Percentiles rank a stretch among this genome's conserved stretches.
Evolutionary conservation across 768 basidiomycete species (phyloP).

Genomic region (Tephrocybe sp.): DNA sequence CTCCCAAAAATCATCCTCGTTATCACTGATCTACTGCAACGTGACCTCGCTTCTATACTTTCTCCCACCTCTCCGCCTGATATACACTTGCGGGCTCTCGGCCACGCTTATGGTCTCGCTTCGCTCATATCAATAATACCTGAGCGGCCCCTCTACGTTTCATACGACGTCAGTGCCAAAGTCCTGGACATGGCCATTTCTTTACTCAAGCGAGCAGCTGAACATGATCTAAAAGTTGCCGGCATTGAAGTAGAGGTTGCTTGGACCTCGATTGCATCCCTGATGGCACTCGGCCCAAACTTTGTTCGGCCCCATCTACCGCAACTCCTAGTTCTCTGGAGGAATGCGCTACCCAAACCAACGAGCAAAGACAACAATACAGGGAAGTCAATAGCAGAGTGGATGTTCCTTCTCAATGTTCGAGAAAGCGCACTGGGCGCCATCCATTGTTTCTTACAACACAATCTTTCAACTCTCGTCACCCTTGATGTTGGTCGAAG

Average conservation of each 20-base stretch:
- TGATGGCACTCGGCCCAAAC: conserved; percentile 91
- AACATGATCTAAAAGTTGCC: conserved; percentile 83
- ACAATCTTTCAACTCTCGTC: conserved; percentile 72
- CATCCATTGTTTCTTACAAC: conserved; percentile 80
- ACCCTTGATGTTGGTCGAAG: conserved; percentile 91
- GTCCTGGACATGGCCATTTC: conserved; percentile 89
- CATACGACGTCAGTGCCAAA: conserved; percentile 88
- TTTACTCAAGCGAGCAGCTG: conserved; percentile 86
- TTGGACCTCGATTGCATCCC: conserved; percentile 87
- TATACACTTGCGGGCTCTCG: conserved; percentile 67
- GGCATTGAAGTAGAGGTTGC: conserved; percentile 88
- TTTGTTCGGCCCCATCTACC: conserved; percentile 93
- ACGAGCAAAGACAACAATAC: conserved; percentile 79
- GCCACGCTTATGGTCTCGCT: conserved; percentile 88
- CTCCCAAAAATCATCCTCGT: conserved; percentile 76
- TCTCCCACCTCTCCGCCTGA: conserved; percentile 74
- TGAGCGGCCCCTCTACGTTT: conserved; percentile 87
- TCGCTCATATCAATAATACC: conserved; percentile 85
- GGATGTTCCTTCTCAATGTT: conserved; percentile 89
- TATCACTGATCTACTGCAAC: conserved; percentile 79
- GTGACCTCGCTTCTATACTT: conserved; percentile 72
- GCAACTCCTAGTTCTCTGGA: conserved; percentile 93
- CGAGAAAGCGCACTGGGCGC: conserved; percentile 89
- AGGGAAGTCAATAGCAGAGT: conserved; percentile 72
- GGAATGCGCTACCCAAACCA: conserved; percentile 94